These are phyloP conservation scores for Mycena maculata DNA, from an alignment of 768 basidiomycete species.

Conservation along the genomic window DNA sequence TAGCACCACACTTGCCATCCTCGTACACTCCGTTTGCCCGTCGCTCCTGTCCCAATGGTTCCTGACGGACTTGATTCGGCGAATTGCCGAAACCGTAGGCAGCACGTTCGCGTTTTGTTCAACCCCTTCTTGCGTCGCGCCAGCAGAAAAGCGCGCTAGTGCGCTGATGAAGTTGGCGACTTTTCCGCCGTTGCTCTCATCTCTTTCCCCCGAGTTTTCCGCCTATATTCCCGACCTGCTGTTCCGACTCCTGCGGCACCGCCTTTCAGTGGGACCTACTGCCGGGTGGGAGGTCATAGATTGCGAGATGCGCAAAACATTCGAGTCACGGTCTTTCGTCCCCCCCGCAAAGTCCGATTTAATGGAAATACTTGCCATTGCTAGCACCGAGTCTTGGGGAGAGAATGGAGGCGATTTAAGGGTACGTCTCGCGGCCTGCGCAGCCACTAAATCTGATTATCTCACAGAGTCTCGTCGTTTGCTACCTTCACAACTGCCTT, in stretches of 20 bases:
- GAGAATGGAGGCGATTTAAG: conserved; percentile 43
- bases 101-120: conserved; percentile 57
- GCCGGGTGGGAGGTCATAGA: conserved; percentile 53
- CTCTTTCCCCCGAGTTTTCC: conserved; percentile 43
- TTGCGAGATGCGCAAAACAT: conserved; percentile 38
- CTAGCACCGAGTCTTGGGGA: conserved; percentile 53
- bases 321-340: conserved; percentile 36
- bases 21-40: conserved; percentile 55
- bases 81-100: conserved; percentile 52
- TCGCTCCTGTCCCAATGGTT: conserved; percentile 61
- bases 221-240: conserved; percentile 47
- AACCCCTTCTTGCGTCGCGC: conserved; percentile 50
- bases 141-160: conserved; percentile 48
- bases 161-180: conserved; percentile 55
- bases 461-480: conserved; percentile 32
- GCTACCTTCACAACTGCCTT: conserved; percentile 48
- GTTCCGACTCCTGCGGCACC: conserved; percentile 55
- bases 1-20: conserved; percentile 57
- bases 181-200: conserved; percentile 35
- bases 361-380: conserved; percentile 50
- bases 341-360: conserved; percentile 46
- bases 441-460: conserved; percentile 29
- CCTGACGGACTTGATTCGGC: conserved; percentile 59
- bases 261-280: conserved; percentile 57
- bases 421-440: conserved; percentile 39